Evolutionary conservation across 164 flowering plant species (phyloP), one percentile per base, ranked within the genome.

Genomic region (Saururus chinensis): DNA sequence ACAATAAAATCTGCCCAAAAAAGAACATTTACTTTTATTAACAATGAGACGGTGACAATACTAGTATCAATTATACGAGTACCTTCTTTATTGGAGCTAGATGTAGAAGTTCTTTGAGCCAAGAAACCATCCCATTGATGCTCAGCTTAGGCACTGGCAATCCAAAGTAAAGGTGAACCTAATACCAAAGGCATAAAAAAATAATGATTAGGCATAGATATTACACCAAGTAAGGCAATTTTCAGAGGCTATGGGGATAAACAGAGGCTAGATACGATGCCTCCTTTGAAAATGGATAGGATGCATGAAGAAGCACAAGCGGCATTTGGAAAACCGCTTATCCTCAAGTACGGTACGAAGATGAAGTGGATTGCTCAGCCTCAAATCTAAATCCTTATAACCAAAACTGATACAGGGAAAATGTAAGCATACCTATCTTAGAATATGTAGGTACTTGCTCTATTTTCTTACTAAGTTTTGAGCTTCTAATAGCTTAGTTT

Each of bases 131-230:
- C 63, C 99, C 99, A 74, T 87, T 84, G 53, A 77, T 75, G 65
- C 95, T 88, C 60, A 93, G 95, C 76, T 87, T 86, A 42, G 97
- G 95, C 68, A 90, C 66, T 17, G 95, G 97, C 77, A 93, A 71
- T 9, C 99, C 97, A 74, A 90, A 88, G 71, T 90, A 95, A 70
- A 93, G 89, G 69, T 82, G 88, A 26, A 93, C 87, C 98, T 90
- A 11, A 37, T 22, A 66, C 63, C n/a, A 56, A 14, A 66, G 51
- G 59, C 13, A 12, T 21, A 24, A 14, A 61, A 24, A 11, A 14
- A 45, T 12, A 12, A 45, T 45, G 7, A 45, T 17, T 17, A 45
- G 49, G 10, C 22, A 53, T 22, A 53, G 56, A 56, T 9, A 12
- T 51, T 11, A 40, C 23, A 30, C 55, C 30, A 20, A 54, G 37